phyloP scores from a whole-genome alignment of 495 filamentous ascomycete genomes.

The Hypoxylon lienhwacheense region DNA sequence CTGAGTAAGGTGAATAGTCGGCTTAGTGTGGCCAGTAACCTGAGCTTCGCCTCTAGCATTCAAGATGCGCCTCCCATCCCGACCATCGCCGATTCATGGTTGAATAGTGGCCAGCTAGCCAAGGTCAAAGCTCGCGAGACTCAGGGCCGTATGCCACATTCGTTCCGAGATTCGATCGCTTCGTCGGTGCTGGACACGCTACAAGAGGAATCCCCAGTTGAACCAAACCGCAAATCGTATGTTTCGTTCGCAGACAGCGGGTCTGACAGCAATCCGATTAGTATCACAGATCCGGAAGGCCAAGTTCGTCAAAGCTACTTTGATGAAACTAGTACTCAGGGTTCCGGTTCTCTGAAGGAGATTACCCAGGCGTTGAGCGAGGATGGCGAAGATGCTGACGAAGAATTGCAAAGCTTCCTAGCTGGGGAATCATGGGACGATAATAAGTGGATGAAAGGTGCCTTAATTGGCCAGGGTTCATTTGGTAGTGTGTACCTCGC shows the following conservation, averaged over 20 bases:
- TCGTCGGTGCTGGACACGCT: slow-evolving; percentile 82
- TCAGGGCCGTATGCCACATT: slow-evolving; percentile 45
- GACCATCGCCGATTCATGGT: slow-evolving; percentile 93
- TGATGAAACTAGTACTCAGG: slow-evolving; percentile 76
- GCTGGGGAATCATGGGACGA: slow-evolving; percentile 92
- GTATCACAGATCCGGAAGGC: slow-evolving; percentile 73
- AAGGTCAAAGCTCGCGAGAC: slow-evolving; percentile 50
- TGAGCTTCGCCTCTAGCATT: slow-evolving; percentile 87
- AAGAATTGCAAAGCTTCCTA: slow-evolving; percentile 76
- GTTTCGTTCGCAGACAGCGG: slow-evolving; percentile 86
- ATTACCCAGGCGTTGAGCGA: slow-evolving; percentile 70
- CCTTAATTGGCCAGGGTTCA: slow-evolving; percentile 92
- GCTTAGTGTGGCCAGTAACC: slow-evolving; percentile 89
- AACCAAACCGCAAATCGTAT: slow-evolving; percentile 92
- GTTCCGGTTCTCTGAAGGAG: slow-evolving; percentile 55
- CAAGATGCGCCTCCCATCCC: slow-evolving; percentile 90
- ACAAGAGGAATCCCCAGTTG: slow-evolving; percentile 87
- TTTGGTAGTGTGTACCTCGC: slow-evolving; percentile 97
- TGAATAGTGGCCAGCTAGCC: slow-evolving; percentile 61
- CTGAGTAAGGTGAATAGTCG: slow-evolving; percentile 90
- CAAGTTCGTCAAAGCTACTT: slow-evolving; percentile 75
- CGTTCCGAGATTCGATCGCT: slow-evolving; percentile 82
- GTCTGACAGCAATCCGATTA: slow-evolving; percentile 64
- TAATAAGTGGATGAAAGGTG: slow-evolving; percentile 98
- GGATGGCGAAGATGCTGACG: slow-evolving; percentile 86